Base-by-base conservation (phyloP, 495 filamentous ascomycete species). In the Penicillium ucsense region DNA sequence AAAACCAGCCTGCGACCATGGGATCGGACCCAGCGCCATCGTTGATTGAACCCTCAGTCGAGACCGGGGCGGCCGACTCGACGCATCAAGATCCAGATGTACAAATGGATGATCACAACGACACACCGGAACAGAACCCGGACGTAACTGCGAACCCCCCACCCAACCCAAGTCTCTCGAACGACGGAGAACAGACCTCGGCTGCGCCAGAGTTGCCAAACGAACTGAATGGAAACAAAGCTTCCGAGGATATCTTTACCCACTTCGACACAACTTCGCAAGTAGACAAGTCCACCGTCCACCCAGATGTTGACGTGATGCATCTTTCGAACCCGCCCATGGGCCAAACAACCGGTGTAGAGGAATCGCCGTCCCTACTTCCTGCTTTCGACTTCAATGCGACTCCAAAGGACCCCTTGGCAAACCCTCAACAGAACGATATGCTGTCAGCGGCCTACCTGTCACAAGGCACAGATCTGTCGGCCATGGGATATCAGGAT, bases 361-460 rank as follows among this genome's bases (percentile, higher is more conserved):
- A 70, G 6, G 59, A 68, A 35, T 48, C 65, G 39, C 50, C 63
- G 41, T 68, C 65, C n/a, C 55, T 71, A 12, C 65, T 73, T 6
- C 56, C 60, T 30, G 46, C 70, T 7, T 66, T 72, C 41, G 70
- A 74, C 39, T 55, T 68, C 30, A 56, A 60, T 10, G 55, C 51
- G 10, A 54, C 54, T 35, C 59, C 67, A 6, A 67, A 63, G 48
- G 62, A 61, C 41, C 54, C 66, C n/a, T 57, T 68, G 34, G 68
- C 68, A 38, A 62, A 62, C 37, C 55, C 71, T 6, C 63, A 70
- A 34, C 70, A 71, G 28, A 67, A 71, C 48, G 68, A 74, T 35
- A 53, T 70, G 45, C 56, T 72, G 32, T 64, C 64, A 3, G 65
- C 64, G n/a, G 62, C 68, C 3, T 71, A 67, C 44, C 57, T 71